A percentile compares a stretch with the other conserved stretches of the same genome.
These are phyloP conservation scores for Pleurotus djamor DNA, from an alignment of 768 basidiomycete species.

Conservation along the genomic window DNA sequence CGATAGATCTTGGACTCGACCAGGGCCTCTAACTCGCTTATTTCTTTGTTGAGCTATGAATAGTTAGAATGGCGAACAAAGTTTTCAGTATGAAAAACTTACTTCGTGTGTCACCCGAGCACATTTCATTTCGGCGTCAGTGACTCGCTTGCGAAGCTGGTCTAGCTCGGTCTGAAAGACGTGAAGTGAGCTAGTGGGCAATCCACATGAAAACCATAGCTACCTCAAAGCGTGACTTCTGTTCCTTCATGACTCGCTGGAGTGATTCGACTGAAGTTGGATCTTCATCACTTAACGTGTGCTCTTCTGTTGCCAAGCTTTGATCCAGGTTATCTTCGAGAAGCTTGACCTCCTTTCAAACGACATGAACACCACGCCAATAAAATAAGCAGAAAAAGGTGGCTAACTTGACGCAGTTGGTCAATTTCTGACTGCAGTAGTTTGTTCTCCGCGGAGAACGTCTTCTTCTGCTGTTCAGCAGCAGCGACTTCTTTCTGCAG, in stretches of 20 bases:
- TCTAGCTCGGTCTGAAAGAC: slow-evolving; percentile 55
- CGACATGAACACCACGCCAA: no score
- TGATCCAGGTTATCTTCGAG: slow-evolving; percentile 77
- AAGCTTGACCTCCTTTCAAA: slow-evolving; percentile 62
- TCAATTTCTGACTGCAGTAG: slow-evolving; percentile 63
- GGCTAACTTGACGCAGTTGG: slow-evolving; percentile 69
- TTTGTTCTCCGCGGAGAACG: slow-evolving; percentile 78
- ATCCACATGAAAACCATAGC: slow-evolving; percentile 10
- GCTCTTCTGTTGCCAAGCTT: slow-evolving; percentile 51
- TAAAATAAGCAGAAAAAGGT: neutral
- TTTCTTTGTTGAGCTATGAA: slow-evolving; percentile 82
- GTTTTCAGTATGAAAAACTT: neutral
- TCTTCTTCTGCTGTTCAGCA: slow-evolving; percentile 59
- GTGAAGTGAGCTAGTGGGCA: neutral
- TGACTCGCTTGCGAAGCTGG: slow-evolving; percentile 64
- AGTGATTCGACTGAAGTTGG: slow-evolving; percentile 31
- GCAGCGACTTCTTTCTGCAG: slow-evolving; percentile 78
- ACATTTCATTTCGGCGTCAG: slow-evolving; percentile 74
- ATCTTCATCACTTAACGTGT: slow-evolving; percentile 14
- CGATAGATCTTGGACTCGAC: slow-evolving; percentile 97
- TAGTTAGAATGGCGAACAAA: neutral
- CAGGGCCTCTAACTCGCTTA: slow-evolving; percentile 87
- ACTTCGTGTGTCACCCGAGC: slow-evolving; percentile 70
- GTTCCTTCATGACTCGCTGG: slow-evolving; percentile 43
- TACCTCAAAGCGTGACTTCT: slow-evolving; percentile 54